Conservation (phyloP, 1,284 basidiomycete genomes). For the Athelia psychrophila region DNA sequence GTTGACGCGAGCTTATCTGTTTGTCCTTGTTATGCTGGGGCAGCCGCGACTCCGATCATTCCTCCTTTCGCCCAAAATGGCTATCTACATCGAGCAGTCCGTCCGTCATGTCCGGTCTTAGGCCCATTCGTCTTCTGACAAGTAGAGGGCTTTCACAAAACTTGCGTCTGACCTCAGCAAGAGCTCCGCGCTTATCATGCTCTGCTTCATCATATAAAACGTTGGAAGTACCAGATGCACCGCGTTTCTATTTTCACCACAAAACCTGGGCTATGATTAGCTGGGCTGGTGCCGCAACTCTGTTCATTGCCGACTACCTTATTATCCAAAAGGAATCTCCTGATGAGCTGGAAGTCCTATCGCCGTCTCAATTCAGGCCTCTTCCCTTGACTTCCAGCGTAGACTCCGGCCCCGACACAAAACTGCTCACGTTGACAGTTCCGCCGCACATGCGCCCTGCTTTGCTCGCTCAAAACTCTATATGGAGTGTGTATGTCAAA, state of each 20-base stretch:
- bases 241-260: too few species aligned
- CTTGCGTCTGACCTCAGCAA: too few species aligned
- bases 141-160: too few species aligned
- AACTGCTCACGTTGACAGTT: slow-evolving; percentile 59
- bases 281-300: slow-evolving; percentile 26
- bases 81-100: too few species aligned
- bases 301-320: slow-evolving; percentile 43
- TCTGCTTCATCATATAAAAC: too few species aligned
- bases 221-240: too few species aligned
- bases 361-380: slow-evolving; percentile 61
- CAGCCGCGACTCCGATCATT: not conserved
- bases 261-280: slow-evolving; percentile 18
- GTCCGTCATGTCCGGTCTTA: too few species aligned
- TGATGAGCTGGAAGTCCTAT: slow-evolving; percentile 32
- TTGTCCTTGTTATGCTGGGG: not conserved
- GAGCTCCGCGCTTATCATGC: too few species aligned
- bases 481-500: slow-evolving; percentile 80
- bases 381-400: slow-evolving; percentile 55
- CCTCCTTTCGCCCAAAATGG: too few species aligned
- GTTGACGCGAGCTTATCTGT: too few species aligned
- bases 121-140: too few species aligned
- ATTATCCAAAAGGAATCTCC: slow-evolving; percentile 25
- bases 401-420: slow-evolving; percentile 49
- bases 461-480: slow-evolving; percentile 28
- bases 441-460: slow-evolving; percentile 41